Evolutionary conservation across 2,329 filamentous ascomycete genomes (phyloP), one percentile per base, ranked within the genome.

Genomic region (Lasiodiplodia sp.): DNA sequence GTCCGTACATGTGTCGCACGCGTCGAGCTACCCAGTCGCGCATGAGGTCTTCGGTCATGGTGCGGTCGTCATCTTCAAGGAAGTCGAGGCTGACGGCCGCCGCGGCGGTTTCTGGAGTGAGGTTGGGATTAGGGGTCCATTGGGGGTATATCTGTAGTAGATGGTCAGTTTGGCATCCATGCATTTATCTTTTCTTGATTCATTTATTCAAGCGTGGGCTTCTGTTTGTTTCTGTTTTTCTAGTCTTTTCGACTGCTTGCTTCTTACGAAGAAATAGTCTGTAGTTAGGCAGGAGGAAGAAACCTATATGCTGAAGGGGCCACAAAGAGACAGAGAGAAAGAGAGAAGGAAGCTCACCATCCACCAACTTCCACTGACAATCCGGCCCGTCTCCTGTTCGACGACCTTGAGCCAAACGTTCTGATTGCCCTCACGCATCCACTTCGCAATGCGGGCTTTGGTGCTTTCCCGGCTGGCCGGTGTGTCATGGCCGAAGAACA

Each of bases 401-500:
- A 47, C 51, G 10, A 56, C 63, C 51, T 56, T 66, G 14, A 66
- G n/a, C 63, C 63, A 66, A 3, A 66, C 63, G 14, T 56, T 66
- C 8, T 56, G 51, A 5, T 23, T 52, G 2, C 52, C 63, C n/a
- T 37, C 21, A 18, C n/a, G 31, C 63, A 66, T 66, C 23, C 21
- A 25, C 8, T 4, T 28, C 12, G 52, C 34, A 3, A 66, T 56
- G 23, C 51, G 34, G 21, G 55, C 21, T 25, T 56, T 66, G 10
- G 63, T 37, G 14, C 52, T 66, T 3, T 34, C 51, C 14, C 52
- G 31, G 51, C 51, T 31, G 4, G 18, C 51, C 6, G 49, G 51
- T 2, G 34, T 56, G n/a, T 66, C 63, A 16, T 66, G 63, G 3
- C 63, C 63, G 37, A 66, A 66, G 52, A 66, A 64, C 60, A 64